A percentile compares a stretch with the other conserved stretches of the same genome.
phyloP scores from a whole-genome alignment of 805 yeast genomes.

The Lachancea thermotolerans region DNA sequence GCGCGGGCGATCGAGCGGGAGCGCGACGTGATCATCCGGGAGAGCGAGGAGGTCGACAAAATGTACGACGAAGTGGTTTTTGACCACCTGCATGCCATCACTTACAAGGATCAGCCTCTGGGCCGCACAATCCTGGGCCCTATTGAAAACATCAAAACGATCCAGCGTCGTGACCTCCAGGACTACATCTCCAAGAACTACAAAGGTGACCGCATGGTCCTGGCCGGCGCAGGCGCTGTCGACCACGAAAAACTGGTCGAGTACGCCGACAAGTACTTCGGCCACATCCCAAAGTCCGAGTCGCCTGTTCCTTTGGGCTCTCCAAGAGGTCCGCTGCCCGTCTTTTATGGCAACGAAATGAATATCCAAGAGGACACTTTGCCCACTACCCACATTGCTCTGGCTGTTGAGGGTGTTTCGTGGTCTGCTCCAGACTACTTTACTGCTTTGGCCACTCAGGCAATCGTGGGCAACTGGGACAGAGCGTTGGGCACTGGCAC shows the following conservation, averaged over 20 bases:
- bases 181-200: constrained; percentile 80
- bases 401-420: constrained; percentile 96
- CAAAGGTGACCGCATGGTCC: constrained; percentile 94
- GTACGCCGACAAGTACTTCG: constrained; percentile 71
- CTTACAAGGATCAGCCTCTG: constrained; percentile 82
- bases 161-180: constrained; percentile 67
- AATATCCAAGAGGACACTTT: constrained; percentile 74
- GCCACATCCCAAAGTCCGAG: constrained; percentile 48
- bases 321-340: constrained; percentile 58
- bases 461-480: constrained; percentile 96
- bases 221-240: constrained; percentile 95
- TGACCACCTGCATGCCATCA: constrained; percentile 91
- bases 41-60: constrained; percentile 95
- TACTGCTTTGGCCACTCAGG: constrained; percentile 92
- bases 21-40: constrained; percentile 92
- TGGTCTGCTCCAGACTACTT: constrained; percentile 96
- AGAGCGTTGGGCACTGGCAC: constrained; percentile 81
- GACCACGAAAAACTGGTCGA: constrained; percentile 77
- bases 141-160: constrained; percentile 74
- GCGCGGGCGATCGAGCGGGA: constrained; percentile 86
- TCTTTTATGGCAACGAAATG: constrained; percentile 79
- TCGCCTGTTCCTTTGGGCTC: constrained; percentile 64
- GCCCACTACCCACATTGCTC: constrained; percentile 85
- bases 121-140: constrained; percentile 98
- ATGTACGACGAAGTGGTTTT: constrained; percentile 98